Base-by-base conservation (phyloP, 2,329 filamentous ascomycete species). In the Arthrobotrys iridis region DNA sequence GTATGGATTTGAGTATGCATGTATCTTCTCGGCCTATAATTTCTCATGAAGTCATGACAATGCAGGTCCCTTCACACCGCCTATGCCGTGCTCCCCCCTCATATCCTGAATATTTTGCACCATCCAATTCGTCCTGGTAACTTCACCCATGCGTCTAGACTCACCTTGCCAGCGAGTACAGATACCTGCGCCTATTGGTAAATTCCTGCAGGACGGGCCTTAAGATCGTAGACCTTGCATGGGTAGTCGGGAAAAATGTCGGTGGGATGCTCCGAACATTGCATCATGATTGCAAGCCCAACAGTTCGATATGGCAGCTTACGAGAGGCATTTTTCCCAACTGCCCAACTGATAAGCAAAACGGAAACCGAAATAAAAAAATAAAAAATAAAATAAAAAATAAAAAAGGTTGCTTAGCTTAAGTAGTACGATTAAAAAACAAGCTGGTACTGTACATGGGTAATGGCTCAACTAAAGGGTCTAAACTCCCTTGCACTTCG, bases 61-160 rank as follows among this genome's bases (percentile, higher is more conserved):
- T 66, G 68, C 68, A 73, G 68, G 68, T 73, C 64, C 70, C 41
- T 30, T 37, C 58, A 43, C 41, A 18, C 65, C 37, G 65, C 67
- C 37, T 40, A 66, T 74, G 70, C 45, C 67, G 70, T 74, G 62
- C 57, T 48, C 70, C 55, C 43, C 40, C n/a, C 60, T 48, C 57
- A 58, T 74, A 37, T 65, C 30, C 40, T 48, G 28, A 22, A 55
- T 24, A 55, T 55, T 55, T 55, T 55, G 50, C 50, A 55, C 50
- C 50, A 55, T 37, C 50, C 30, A 55, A 55, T 55, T 55, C 50
- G 50, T 55, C 50, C 50, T 55, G 11, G 50, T 13, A 55, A 35
- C 50, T 18, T 24, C 3, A 37, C 18, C 30, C 30, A n/a, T 55
- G 50, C 50, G 50, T 55, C 50, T 55, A 55, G 50, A 55, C 50